A percentile compares a stretch with the other conserved stretches of the same genome.
phyloP scores from a whole-genome alignment of 192 early-diverging fungal genomes.

The Mortierella alpina region DNA sequence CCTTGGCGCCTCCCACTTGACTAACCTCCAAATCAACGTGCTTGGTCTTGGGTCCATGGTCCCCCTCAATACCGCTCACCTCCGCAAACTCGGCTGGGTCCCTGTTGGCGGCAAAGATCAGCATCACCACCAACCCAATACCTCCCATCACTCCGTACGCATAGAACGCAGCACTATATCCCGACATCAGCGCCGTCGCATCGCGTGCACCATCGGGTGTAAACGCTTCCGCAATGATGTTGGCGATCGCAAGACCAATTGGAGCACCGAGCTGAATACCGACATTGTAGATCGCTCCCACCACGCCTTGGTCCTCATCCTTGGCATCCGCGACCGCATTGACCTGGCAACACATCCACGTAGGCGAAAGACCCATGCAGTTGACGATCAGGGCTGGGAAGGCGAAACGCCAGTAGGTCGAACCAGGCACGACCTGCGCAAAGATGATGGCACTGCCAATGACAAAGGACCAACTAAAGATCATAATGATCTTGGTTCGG shows the following conservation, averaged over 20 bases:
- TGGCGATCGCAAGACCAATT: constrained; percentile 48
- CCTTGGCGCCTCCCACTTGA: too few relatives aligned
- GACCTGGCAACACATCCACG: constrained; percentile 40
- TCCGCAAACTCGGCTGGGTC: constrained; percentile 23
- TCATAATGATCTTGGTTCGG: constrained; percentile 27
- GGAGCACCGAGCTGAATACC: constrained; percentile 46
- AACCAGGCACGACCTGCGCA: constrained; percentile 12
- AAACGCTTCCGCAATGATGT: constrained; percentile 19
- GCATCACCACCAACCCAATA: constrained; percentile 5
- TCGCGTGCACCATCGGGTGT: background rate
- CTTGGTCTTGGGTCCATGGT: too few relatives aligned
- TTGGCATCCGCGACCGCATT: constrained; percentile 34
- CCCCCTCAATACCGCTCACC: too few relatives aligned
- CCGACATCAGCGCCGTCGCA: constrained; percentile 3
- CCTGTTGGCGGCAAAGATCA: constrained; percentile 27
- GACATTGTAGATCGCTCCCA: constrained; percentile 40
- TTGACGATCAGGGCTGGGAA: constrained; percentile 39
- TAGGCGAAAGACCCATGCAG: constrained; percentile 22
- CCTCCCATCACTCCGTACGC: constrained; percentile 25
- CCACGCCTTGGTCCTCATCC: constrained; percentile 36
- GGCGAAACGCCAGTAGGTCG: constrained; percentile 26
- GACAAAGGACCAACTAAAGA: constrained; percentile 10
- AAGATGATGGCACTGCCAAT: constrained; percentile 20
- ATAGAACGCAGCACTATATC: constrained; percentile 34
- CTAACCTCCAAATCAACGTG: too few relatives aligned